Evolutionary conservation across 2,329 filamentous ascomycete species (phyloP).

Genomic region (Zalaria obscura): DNA sequence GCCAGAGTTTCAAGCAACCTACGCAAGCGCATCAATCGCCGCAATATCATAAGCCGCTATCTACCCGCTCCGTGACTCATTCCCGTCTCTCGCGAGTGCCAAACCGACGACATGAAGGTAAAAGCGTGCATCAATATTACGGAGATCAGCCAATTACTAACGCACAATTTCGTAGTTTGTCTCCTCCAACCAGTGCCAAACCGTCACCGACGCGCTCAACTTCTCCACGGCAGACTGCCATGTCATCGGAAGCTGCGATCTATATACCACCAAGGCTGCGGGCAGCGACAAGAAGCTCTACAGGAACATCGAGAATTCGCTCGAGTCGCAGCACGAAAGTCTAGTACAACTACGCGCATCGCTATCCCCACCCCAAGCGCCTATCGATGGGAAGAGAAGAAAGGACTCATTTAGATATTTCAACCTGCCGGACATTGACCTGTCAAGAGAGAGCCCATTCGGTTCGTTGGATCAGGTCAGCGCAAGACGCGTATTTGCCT

Average conservation of each 20-base stretch:
- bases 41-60: neutral
- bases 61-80: neutral
- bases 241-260: conserved; percentile 83
- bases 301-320: conserved; percentile 81
- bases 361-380: conserved; percentile 60
- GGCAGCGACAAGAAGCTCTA: conserved; percentile 95
- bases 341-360: conserved; percentile 75
- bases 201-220: conserved; percentile 82
- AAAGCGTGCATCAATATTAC: too few species aligned
- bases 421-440: conserved; percentile 35
- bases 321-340: conserved; percentile 83
- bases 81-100: neutral
- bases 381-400: conserved; percentile 13
- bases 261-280: conserved; percentile 94
- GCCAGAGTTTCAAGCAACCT: too few species aligned
- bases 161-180: conserved; percentile 53
- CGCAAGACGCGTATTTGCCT: conserved; percentile 84
- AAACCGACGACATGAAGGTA: conserved; percentile 3
- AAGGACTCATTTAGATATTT: conserved; percentile 9
- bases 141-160: neutral
- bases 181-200: conserved; percentile 78
- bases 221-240: conserved; percentile 90
- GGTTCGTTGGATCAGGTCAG: conserved; percentile 78
- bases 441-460: conserved; percentile 81
- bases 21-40: neutral